These are phyloP conservation scores for Gracilaria vermiculophylla DNA, from an alignment of 23 red algal genomes.

Conservation along the genomic window DNA sequence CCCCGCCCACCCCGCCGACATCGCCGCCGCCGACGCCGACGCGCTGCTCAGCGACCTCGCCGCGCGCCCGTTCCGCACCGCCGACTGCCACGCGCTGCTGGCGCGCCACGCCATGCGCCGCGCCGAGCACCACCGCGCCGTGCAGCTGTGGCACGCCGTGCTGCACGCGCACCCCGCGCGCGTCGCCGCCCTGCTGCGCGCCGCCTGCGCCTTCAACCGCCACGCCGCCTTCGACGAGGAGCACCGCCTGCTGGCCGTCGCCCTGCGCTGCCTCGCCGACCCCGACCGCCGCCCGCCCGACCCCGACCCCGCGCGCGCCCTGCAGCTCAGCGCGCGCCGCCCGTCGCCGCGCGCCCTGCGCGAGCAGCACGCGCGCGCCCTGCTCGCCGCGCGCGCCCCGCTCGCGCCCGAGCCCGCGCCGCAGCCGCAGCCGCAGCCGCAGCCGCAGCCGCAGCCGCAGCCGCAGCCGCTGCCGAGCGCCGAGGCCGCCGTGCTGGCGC, in stretches of 20 bases:
- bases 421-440: background rate
- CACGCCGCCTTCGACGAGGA: background rate
- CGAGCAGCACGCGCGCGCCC: background rate
- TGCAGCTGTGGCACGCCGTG: background rate
- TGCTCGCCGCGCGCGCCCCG: background rate
- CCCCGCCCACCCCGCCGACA: background rate
- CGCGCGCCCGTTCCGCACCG: background rate
- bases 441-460: background rate
- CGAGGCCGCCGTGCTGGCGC: no score
- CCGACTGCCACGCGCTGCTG: background rate
- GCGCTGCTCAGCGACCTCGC: background rate
- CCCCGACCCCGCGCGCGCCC: background rate
- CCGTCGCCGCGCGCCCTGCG: no score
- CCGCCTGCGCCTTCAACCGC: background rate
- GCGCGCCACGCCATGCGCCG: background rate
- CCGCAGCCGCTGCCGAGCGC: no score
- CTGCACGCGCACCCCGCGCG: background rate
- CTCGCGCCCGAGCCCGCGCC: background rate
- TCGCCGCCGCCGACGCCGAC: background rate
- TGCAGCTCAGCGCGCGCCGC: background rate
- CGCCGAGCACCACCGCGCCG: background rate
- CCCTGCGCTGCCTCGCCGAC: background rate
- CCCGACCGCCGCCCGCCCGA: background rate
- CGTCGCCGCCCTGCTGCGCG: background rate
- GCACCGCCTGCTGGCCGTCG: background rate